phyloP scores from a whole-genome alignment of 1,284 basidiomycete species.

The Coniferiporia weirii region DNA sequence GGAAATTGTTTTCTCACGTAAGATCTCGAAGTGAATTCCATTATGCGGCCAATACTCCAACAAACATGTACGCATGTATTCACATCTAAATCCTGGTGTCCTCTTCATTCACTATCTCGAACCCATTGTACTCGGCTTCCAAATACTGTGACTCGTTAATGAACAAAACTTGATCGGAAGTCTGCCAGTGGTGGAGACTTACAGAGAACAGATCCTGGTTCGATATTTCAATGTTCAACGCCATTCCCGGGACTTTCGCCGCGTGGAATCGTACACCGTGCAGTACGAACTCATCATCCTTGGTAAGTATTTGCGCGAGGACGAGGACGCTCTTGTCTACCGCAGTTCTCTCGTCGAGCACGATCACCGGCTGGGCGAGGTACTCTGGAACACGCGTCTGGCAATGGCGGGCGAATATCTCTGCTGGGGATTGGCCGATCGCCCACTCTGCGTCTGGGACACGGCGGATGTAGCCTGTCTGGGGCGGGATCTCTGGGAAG shows the following conservation, averaged over 20 bases:
- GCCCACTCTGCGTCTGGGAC: background rate
- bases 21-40: background rate
- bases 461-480: background rate
- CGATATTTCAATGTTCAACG: background rate
- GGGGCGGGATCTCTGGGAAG: background rate
- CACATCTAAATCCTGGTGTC: background rate
- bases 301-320: background rate
- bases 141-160: background rate
- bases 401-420: background rate
- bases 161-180: too few species aligned
- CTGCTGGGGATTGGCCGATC: background rate
- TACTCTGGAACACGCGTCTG: background rate
- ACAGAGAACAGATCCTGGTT: background rate
- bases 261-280: background rate
- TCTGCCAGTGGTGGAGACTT: background rate
- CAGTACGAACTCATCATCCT: background rate
- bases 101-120: background rate
- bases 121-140: background rate
- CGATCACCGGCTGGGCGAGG: background rate
- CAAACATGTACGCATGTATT: background rate
- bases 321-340: background rate
- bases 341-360: background rate
- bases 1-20: background rate
- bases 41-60: background rate
- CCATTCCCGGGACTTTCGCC: background rate